Conservation (phyloP, 345 rosid species). For the Populus simonii region DNA sequence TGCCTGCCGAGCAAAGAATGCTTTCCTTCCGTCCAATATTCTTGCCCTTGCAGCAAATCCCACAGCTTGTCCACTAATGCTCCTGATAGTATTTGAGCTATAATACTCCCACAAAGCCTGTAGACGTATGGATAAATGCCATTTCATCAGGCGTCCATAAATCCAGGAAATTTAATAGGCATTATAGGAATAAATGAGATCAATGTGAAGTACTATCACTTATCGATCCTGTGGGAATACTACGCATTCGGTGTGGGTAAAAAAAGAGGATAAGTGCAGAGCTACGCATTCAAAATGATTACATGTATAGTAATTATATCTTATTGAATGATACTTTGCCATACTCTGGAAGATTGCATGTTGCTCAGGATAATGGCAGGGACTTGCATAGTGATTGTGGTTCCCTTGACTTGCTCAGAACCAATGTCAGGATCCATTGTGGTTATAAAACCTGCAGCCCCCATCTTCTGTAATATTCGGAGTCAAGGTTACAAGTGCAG, state of each 20-base stretch:
- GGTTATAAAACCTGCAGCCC: constrained; percentile 51
- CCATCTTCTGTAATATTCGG: constrained; percentile 32
- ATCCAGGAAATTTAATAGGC: background rate
- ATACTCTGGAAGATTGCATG: constrained; percentile 40
- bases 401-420: constrained; percentile 31
- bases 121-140: background rate
- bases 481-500: constrained; percentile 43
- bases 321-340: background rate
- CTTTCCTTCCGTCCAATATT: constrained; percentile 45
- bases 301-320: background rate
- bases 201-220: background rate
- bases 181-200: background rate
- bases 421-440: constrained; percentile 41
- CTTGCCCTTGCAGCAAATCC: constrained; percentile 39
- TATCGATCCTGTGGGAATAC: background rate
- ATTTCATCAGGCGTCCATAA: background rate
- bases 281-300: background rate
- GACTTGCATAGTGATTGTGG: constrained; percentile 35
- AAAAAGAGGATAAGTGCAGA: background rate
- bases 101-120: constrained; percentile 52
- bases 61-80: constrained; percentile 28
- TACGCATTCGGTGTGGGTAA: background rate
- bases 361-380: constrained; percentile 45
- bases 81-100: constrained; percentile 34
- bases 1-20: constrained; percentile 32